Conservation (phyloP, 108 stramenopile genomes). For the Discostella pseudostelligera region DNA sequence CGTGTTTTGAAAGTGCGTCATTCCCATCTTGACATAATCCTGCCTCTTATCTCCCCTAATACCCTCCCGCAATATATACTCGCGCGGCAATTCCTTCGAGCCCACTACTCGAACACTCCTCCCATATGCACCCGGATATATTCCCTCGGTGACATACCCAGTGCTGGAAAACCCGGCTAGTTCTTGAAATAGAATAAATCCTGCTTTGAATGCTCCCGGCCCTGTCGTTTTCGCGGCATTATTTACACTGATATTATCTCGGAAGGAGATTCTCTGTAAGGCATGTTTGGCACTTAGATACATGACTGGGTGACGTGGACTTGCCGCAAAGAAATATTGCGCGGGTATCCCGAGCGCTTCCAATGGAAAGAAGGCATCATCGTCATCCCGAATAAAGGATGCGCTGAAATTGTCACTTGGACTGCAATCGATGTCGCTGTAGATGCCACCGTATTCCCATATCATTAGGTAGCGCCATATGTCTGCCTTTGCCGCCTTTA, state of each 20-base stretch:
- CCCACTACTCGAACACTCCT: constrained; percentile 31
- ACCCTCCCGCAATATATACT: constrained; percentile 18
- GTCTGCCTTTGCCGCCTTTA: constrained; percentile 54
- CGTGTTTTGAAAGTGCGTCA: constrained; percentile 27
- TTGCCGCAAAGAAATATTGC: constrained; percentile 70
- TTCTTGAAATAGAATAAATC: constrained; percentile 15
- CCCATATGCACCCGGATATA: constrained; percentile 16
- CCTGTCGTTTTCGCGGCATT: constrained; percentile 26
- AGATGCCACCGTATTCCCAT: constrained; percentile 68
- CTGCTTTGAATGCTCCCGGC: constrained; percentile 29
- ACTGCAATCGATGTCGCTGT: constrained; percentile 59
- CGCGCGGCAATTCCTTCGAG: constrained; percentile 13
- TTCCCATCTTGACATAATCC: constrained; percentile 17
- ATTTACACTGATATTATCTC: constrained; percentile 11
- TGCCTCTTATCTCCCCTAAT: constrained; percentile 1
- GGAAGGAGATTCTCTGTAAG: constrained; percentile 23
- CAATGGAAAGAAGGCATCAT: constrained; percentile 62
- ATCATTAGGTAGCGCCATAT: constrained; percentile 59
- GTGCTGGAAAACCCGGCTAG: background rate
- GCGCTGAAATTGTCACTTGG: constrained; percentile 37
- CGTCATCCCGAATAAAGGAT: constrained; percentile 29
- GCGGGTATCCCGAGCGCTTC: constrained; percentile 47
- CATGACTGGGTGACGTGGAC: constrained; percentile 66
- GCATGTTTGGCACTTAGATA: constrained; percentile 26
- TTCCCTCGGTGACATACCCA: constrained; percentile 22